Evolutionary conservation across 106 monocot genomes (phyloP).

Genomic region (Acorus calamus): DNA sequence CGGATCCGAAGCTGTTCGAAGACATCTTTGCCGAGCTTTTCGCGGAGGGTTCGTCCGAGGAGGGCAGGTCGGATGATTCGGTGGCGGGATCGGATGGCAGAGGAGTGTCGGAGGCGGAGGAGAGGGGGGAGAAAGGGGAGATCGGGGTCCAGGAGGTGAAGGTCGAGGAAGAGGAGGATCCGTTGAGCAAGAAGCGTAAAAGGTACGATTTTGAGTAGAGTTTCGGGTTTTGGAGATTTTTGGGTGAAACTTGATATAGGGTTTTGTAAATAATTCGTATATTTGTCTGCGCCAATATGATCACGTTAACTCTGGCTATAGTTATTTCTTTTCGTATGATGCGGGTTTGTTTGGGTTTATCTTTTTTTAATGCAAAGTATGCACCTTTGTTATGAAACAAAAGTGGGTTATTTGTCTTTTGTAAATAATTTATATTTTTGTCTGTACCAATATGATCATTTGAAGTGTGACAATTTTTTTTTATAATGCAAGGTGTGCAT

Average conservation of each 20-base stretch:
- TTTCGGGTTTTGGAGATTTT: neutral
- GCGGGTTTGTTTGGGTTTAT: too few relatives aligned
- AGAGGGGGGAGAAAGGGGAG: neutral
- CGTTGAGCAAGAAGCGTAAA: conserved; percentile 25
- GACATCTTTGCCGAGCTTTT: conserved; percentile 21
- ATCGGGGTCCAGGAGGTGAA: conserved; percentile 1
- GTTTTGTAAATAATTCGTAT: neutral
- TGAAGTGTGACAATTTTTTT: too few relatives aligned
- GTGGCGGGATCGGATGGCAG: neutral
- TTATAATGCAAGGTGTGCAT: too few relatives aligned
- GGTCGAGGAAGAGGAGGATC: conserved; percentile 6
- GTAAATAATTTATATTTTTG: neutral
- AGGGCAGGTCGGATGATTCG: conserved; percentile 2
- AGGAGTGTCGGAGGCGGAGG: neutral
- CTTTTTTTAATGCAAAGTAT: too few relatives aligned
- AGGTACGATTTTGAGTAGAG: conserved; percentile 20
- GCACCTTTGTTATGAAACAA: too few relatives aligned
- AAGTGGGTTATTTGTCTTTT: too few relatives aligned
- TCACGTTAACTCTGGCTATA: too few relatives aligned
- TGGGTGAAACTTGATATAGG: neutral
- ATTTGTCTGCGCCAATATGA: too few relatives aligned
- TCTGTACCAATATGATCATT: too few relatives aligned
- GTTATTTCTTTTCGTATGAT: too few relatives aligned
- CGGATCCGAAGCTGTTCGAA: neutral
- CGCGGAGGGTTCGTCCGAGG: conserved; percentile 2